Percentiles rank a stretch among this genome's conserved stretches.
Conservation (phyloP, 2,329 filamentous ascomycete species). For the Trichophyton equinum region DNA sequence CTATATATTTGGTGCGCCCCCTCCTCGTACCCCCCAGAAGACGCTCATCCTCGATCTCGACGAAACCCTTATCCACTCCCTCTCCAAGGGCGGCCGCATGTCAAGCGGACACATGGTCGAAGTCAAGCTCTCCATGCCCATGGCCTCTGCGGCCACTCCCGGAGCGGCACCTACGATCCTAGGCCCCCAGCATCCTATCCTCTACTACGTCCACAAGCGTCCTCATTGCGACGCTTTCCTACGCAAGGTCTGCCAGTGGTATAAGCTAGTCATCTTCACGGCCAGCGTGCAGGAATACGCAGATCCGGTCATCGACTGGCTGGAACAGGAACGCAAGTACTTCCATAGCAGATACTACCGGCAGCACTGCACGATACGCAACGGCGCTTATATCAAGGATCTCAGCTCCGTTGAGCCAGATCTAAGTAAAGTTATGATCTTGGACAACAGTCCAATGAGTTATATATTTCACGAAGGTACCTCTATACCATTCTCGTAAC, state of each 20-base stretch:
- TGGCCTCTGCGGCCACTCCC: slow-evolving; percentile 26
- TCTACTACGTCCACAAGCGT: slow-evolving; percentile 98
- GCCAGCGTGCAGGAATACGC: slow-evolving; percentile 97
- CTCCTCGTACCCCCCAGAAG: slow-evolving; percentile 55
- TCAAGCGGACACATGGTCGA: slow-evolving; percentile 98
- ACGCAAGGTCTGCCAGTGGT: slow-evolving; percentile 92
- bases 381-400: slow-evolving; percentile 97
- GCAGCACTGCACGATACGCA: slow-evolving; percentile 90
- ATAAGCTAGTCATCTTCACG: slow-evolving; percentile 91
- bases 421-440: slow-evolving; percentile 93
- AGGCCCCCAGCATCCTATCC: slow-evolving; percentile 83
- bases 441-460: slow-evolving; percentile 95
- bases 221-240: slow-evolving; percentile 95
- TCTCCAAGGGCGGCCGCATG: slow-evolving; percentile 92
- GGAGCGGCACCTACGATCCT: slow-evolving; percentile 46
- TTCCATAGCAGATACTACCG: slow-evolving; percentile 90
- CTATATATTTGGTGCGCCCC: slow-evolving; percentile 47
- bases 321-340: slow-evolving; percentile 92
- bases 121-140: slow-evolving; percentile 54
- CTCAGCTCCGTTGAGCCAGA: slow-evolving; percentile 92
- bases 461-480: slow-evolving; percentile 97
- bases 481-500: slow-evolving; percentile 15
- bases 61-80: slow-evolving; percentile 94
- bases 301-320: slow-evolving; percentile 96
- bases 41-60: slow-evolving; percentile 91